These are phyloP conservation scores for Thalassiosira profunda DNA, from an alignment of 108 stramenopile species.

Conservation along the genomic window DNA sequence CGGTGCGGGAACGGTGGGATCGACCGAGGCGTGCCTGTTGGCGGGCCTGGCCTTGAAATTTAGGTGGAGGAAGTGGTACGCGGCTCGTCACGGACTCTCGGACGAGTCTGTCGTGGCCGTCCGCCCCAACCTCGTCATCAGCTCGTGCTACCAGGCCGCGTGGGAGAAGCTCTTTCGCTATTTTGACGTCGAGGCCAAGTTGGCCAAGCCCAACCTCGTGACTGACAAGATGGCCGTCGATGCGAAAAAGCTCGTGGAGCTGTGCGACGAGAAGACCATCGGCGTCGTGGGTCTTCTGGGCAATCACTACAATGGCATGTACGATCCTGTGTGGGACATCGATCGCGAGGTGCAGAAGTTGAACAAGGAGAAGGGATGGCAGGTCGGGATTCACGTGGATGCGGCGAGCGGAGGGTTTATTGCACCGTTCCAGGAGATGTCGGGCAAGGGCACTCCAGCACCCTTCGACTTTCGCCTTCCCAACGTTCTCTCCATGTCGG, in stretches of 20 bases:
- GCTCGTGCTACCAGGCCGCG: slow-evolving; percentile 51
- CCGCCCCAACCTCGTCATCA: slow-evolving; percentile 59
- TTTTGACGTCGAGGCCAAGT: slow-evolving; percentile 55
- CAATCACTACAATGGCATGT: slow-evolving; percentile 61
- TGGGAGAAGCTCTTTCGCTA: slow-evolving; percentile 58
- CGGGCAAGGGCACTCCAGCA: slow-evolving; percentile 23
- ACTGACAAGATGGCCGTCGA: slow-evolving; percentile 26
- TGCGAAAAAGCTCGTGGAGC: slow-evolving; percentile 28
- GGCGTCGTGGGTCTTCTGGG: slow-evolving; percentile 59
- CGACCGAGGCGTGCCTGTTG: slow-evolving; percentile 52
- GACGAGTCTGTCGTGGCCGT: slow-evolving; percentile 35
- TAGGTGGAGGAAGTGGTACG: slow-evolving; percentile 55
- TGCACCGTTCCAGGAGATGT: slow-evolving; percentile 55
- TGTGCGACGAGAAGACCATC: slow-evolving; percentile 66
- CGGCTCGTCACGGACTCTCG: slow-evolving; percentile 15
- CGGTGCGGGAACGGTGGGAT: slow-evolving; percentile 54
- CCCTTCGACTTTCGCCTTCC: slow-evolving; percentile 62
- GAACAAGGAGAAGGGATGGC: slow-evolving; percentile 53
- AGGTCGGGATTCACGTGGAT: slow-evolving; percentile 61
- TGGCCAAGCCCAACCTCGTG: slow-evolving; percentile 32
- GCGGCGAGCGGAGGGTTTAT: slow-evolving; percentile 57
- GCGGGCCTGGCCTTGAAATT: slow-evolving; percentile 54
- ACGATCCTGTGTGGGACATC: slow-evolving; percentile 60
- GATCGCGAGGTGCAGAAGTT: slow-evolving; percentile 31
- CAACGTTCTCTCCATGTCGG: slow-evolving; percentile 52